Base-by-base conservation (phyloP, 345 rosid genomes). In the Erysimum cheiranthoides region DNA sequence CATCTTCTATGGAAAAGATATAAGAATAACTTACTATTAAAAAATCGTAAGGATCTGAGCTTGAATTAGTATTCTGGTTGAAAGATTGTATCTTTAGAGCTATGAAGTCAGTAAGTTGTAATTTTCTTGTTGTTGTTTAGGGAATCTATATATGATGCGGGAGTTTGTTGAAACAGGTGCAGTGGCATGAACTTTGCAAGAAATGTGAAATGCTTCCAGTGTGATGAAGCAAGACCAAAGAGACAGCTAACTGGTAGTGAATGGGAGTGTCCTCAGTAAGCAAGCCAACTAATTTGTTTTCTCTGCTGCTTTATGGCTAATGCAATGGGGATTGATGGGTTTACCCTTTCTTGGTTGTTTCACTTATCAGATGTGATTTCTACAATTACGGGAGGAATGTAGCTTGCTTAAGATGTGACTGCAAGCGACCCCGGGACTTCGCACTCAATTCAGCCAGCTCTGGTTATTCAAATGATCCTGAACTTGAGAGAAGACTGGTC, bases 181-280 rank as follows among this genome's bases (percentile, higher is more conserved):
- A 88, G 66, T 78, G 92, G 92, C 79, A 73, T 92, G 98, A 95
- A 95, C 85, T 95, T 95, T 77, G 90, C 96, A 3, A 90, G 93
- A 75, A 95, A 95, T 82, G 35, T 76, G 71, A 93, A 87, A 83
- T 95, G 99, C 80, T 94, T 89, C 61, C 89, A 90, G 72, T 95
- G 99, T 78, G 85, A 87, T 66, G 93, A 89, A 82, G 86, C 85
- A 38, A 86, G 99, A 52, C 97, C 97, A 32, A 92, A 86, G 82
- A 84, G 88, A 73, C 97, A 83, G 82, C 85, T 92, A 82, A 85
- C 86, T 61, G 94, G 99, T 39, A 86, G 91, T 61, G 99, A 95
- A 79, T 95, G 99, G 98, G 97, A 89, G 75, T 95, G 99, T 80
- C 99, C 98, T 21, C 94, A 88, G 99, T 92, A 84, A 92, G 97